Evolutionary conservation across 257 asterid genomes (phyloP), one percentile per base, ranked within the genome.

Genomic region (Scutellaria barbata): DNA sequence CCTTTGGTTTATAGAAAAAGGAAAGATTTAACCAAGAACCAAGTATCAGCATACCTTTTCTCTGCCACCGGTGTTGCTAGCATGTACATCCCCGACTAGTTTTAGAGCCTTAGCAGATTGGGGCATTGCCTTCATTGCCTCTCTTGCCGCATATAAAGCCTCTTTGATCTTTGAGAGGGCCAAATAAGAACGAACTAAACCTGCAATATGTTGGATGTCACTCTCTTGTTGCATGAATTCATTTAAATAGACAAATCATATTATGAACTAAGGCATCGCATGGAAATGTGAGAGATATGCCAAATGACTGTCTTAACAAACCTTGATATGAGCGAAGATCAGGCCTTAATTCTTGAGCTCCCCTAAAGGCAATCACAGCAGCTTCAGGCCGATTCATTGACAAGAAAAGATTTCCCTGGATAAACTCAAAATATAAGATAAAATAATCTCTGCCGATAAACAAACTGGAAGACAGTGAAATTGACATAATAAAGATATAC

Each of bases 311-410:
- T 57, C 71, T 68, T 47, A 51, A 73, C 81, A 35, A 64, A 86
- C 99, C 99, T 88, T 95, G 99, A 79, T 91, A 95, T 30, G 98
- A 89, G 69, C 99, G 98, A 72, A 95, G 89, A 85, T 95, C 98
- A n/a, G 99, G 89, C 82, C 98, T 85, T 73, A 95, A 52, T 68
- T 95, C 97, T 82, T 95, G 98, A 74, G 99, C 98, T 71, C 84
- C 89, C 73, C 95, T 83, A 71, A 80, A 95, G 74, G 99, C 90
- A 67, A 82, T 54, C 39, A 85, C 93, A 73, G 97, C 99, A 76
- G 92, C 84, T 78, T 95, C 99, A 52, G 93, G 96, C 72, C 91
- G 93, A 84, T 84, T 92, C 95, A 88, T 82, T 58, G 90, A 86
- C 86, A 92, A 81, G 66, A 82, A 85, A 77, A 95, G 85, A 73